Base-by-base conservation (phyloP, 164 flowering plant species). In the Chimonanthus salicifolius region DNA sequence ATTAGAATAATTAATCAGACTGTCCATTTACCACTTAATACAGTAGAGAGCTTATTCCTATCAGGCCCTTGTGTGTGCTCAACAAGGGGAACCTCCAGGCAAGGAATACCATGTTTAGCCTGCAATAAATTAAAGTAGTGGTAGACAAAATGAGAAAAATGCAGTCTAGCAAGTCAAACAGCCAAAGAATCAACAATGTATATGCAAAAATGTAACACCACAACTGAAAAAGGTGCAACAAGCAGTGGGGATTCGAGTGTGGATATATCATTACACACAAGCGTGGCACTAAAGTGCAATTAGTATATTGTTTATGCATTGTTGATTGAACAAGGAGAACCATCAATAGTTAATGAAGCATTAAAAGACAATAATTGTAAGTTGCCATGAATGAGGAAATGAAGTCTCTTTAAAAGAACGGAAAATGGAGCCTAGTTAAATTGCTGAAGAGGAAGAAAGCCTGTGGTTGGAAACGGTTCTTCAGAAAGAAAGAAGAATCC, bases 21-120 rank as follows among this genome's bases (percentile, higher is more conserved):
- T 11, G 60, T n/a, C 4, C 16, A 11, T 49, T 66, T 83, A 94
- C 97, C 90, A 68, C 81, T 78, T 74, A 95, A 74, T 60, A 90
- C 58, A 48, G 87, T 78, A 60, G 90, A 51, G 71, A 93, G 97
- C 78, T 76, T 82, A 65, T 88, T 84, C 70, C 80, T 76, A 81
- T 93, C 98, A 79, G 97, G 96, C 11, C 95, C 97, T 67, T 82
- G 77, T 5, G 83, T 77, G 76, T 95, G 99, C 83, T 93, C 88
- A 68, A 95, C 86, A 33, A 95, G 92, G 44, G 99, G 99, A 75
- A 95, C 85, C 87, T 95, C 99, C 86, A 93, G 80, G 77, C 94
- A 91, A 67, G 75, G 74, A 72, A 95, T 76, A 9, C 90, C 90
- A 80, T 84, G 89, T 63, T 81, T 83, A 7, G 85, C 88, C 99